Evolutionary conservation across 495 filamentous ascomycete genomes (phyloP).

Genomic region (Xylaria longipes): DNA sequence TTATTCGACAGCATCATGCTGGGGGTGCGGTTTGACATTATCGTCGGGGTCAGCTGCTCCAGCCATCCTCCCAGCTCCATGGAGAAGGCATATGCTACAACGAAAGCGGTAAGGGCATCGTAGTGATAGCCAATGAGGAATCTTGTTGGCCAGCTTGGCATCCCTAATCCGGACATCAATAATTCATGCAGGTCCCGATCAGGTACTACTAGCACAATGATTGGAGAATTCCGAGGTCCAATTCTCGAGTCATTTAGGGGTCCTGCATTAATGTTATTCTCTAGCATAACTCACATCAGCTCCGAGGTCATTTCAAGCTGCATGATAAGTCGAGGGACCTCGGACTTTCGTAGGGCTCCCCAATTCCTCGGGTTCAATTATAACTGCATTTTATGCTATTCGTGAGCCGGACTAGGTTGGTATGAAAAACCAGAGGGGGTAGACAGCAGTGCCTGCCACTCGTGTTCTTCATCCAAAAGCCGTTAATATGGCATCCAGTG

Average conservation of each 20-base stretch:
- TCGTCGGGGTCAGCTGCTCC: background rate
- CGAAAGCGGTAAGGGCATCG: background rate
- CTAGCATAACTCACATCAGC: background rate
- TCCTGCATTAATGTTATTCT: background rate
- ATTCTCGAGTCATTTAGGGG: no score
- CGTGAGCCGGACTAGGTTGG: background rate
- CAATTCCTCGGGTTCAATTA: background rate
- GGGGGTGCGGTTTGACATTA: constrained; percentile 7
- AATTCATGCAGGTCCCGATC: constrained; percentile 20
- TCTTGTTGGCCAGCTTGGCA: background rate
- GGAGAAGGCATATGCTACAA: background rate
- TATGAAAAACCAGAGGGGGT: no score
- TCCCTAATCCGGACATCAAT: constrained; percentile 22
- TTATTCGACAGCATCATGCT: constrained; percentile 21
- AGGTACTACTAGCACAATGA: background rate
- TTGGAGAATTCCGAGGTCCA: constrained; percentile 4
- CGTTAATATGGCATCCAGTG: background rate
- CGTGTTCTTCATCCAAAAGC: background rate
- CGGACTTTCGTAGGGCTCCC: background rate
- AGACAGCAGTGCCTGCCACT: background rate
- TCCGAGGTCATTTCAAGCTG: background rate
- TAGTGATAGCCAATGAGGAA: background rate
- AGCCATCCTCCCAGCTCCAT: constrained; percentile 9
- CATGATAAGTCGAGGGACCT: background rate
- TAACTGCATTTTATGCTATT: background rate